phyloP scores from a whole-genome alignment of 2,329 filamentous ascomycete species.

The Trichoderma sp. region DNA sequence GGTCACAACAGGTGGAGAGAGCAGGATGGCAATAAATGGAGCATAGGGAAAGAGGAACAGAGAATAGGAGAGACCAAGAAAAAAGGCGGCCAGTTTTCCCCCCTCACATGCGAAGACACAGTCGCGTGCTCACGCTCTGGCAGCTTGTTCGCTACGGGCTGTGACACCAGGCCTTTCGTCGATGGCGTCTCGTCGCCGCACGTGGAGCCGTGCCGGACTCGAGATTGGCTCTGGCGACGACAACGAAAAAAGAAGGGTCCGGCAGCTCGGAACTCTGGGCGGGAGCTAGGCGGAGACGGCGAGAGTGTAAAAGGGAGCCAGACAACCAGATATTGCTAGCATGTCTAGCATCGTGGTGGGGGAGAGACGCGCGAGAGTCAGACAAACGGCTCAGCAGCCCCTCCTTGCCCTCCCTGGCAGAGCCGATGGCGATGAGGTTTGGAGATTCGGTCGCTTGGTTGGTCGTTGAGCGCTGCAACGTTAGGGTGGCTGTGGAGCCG shows the following conservation, averaged over 20 bases:
- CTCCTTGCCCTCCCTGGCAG: background rate
- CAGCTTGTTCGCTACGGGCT: background rate
- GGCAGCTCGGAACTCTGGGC: conserved; percentile 4
- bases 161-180: conserved; percentile 4
- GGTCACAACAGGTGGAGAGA: background rate
- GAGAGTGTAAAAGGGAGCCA: background rate
- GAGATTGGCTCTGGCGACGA: conserved; percentile 22
- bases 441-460: conserved; percentile 4
- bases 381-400: conserved; percentile 11
- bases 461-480: background rate
- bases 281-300: background rate
- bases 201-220: conserved; percentile 20
- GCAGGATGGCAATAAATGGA: background rate
- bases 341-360: background rate
- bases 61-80: background rate
- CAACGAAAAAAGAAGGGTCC: background rate
- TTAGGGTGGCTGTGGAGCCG: background rate
- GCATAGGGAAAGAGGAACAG: no score
- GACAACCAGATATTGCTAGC: background rate
- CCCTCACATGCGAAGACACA: background rate
- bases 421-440: conserved; percentile 1
- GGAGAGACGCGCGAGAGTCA: background rate
- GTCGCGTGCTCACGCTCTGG: conserved; percentile 15
- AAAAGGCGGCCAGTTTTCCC: background rate
- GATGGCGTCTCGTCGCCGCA: conserved; percentile 22